Evolutionary conservation across 176 grass and related monocot genomes (phyloP).

Genomic region (Phoenix roebelenii): DNA sequence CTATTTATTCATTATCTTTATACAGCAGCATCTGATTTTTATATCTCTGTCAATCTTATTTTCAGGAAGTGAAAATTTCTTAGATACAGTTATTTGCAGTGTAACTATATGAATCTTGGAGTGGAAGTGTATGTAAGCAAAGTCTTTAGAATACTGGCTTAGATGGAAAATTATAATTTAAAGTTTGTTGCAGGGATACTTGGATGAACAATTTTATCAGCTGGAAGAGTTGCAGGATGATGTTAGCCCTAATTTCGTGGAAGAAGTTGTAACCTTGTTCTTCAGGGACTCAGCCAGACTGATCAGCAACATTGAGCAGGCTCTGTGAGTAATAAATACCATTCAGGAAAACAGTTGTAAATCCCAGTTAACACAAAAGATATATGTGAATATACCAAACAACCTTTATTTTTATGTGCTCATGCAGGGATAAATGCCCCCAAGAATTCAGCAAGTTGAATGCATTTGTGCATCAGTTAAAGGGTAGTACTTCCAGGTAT

Average conservation of each 20-base stretch:
- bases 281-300: constrained; percentile 75
- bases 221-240: constrained; percentile 97
- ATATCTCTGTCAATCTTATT: too few relatives aligned
- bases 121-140: neutral
- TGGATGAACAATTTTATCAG: constrained; percentile 93
- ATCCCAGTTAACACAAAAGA: constrained; percentile 1
- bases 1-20: too few relatives aligned
- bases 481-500: constrained; percentile 85
- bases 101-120: neutral
- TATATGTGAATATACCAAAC: constrained; percentile 11
- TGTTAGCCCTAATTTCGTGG: constrained; percentile 81
- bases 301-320: constrained; percentile 78
- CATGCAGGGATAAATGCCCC: constrained; percentile 64
- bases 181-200: constrained; percentile 53
- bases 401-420: constrained; percentile 4
- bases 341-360: constrained; percentile 7
- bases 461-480: constrained; percentile 75
- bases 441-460: constrained; percentile 86
- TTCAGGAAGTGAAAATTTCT: too few relatives aligned
- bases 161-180: constrained; percentile 10
- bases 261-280: constrained; percentile 88
- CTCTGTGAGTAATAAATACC: constrained; percentile 46
- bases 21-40: too few relatives aligned
- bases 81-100: too few relatives aligned
- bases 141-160: neutral